Base-by-base conservation (phyloP, 345 rosid species). In the Citrus maxima region DNA sequence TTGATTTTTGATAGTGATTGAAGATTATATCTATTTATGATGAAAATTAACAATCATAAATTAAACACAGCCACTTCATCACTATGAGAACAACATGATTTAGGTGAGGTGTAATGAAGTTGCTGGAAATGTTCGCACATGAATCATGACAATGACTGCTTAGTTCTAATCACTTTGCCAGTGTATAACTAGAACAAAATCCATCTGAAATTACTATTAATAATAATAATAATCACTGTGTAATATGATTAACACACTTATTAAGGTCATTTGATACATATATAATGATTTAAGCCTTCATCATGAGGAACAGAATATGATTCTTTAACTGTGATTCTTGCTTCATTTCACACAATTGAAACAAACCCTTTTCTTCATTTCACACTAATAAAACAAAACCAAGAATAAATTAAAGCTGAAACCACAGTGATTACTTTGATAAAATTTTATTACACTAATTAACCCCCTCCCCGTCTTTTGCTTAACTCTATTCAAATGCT, bases 131-230 rank as follows among this genome's bases (percentile, higher is more conserved):
- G 30, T 56, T 32, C 4, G 16, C 2, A 3, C 24, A 6, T 37
- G 51, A 28, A 73, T 73, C 67, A 73, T 60, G 67, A 60, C 27
- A 72, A 30, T 72, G 68, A 74, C 37, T 73, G 46, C 28, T 35
- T 24, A 35, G 14, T 73, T 72, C 18, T 56, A 72, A 72, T 72
- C 35, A n/a, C 21, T 46, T 21, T 21, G 64, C 3, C 22, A 18
- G 16, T 34, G 22, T 4, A n/a, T 46, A 46, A 46, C 51, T 37
- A 66, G 51, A 27, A 67, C 28, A 37, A 37, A 65, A 37, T 16
- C 38, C 24, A 67, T n/a, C 56, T 49, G 22, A 54, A 18, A 54
- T 54, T 38, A 38, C 8, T 38, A 32, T 4, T 32, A 27, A 37
- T 37, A 37, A 35, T 35, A 37, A 37, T 37, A 38, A 38, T 38